Percentiles rank a stretch among this genome's conserved stretches.
phyloP scores from a whole-genome alignment of 305 asterid genomes.

The Ajuga reptans region DNA sequence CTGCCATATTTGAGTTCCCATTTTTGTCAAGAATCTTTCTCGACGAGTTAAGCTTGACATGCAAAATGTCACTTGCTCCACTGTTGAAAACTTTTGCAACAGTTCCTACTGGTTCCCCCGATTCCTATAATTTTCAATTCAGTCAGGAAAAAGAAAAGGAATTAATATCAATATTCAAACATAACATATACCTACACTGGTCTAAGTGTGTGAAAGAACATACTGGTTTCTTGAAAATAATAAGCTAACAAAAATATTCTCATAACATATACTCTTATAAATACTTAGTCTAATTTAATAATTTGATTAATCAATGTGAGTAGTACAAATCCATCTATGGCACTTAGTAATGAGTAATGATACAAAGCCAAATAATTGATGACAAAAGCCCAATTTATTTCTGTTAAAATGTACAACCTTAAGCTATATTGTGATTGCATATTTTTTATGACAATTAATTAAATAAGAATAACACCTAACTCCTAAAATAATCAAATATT shows the following conservation, averaged over 20 bases:
- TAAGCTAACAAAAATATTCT: not conserved
- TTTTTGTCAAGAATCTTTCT: slow-evolving; percentile 26
- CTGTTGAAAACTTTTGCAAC: slow-evolving; percentile 66
- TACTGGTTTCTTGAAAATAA: not conserved
- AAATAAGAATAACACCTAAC: too few species aligned
- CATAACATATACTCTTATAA: not conserved
- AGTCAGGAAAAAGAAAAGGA: not conserved
- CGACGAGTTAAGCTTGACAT: slow-evolving; percentile 52
- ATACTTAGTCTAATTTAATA: too few species aligned
- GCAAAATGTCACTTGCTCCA: slow-evolving; percentile 91
- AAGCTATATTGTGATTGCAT: too few species aligned
- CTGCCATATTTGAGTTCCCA: slow-evolving; percentile 31
- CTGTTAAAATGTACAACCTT: too few species aligned
- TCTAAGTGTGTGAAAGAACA: not conserved
- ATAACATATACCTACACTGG: too few species aligned
- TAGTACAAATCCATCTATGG: too few species aligned
- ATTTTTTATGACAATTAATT: too few species aligned
- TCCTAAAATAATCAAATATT: too few species aligned
- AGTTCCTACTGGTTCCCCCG: slow-evolving; percentile 68
- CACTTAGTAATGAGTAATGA: too few species aligned
- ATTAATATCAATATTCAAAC: not conserved
- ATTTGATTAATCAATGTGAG: too few species aligned
- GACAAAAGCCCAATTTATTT: too few species aligned
- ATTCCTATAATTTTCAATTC: slow-evolving; percentile 44
- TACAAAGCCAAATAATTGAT: too few species aligned